Base-by-base conservation (phyloP, 116 monocot species). In the Cymodocea nodosa region DNA sequence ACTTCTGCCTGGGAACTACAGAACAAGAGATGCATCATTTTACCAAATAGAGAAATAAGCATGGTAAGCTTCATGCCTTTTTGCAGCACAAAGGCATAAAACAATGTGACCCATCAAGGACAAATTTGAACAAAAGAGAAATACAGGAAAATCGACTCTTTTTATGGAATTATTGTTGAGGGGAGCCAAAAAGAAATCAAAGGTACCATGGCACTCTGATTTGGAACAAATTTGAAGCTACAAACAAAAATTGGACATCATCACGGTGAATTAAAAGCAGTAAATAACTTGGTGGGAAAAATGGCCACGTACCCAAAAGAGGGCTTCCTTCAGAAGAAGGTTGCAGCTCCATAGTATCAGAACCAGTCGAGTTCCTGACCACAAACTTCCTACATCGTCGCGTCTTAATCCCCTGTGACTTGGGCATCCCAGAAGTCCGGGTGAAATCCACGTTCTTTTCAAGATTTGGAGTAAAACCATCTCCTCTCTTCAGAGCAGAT, bases 1-100 rank as follows among this genome's bases (percentile, higher is more conserved):
- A 99, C 73, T 99, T 99, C 56, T 99, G 99, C 73, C 92, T 78
- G n/a, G 99, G 99, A 68, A 92, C 99, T 98, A 62, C 59, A 78
- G 16, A 51, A 30, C 36, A 34, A 61, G 30, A 30, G 30, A 30
- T 30, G 30, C 30, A 30, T 30, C 30, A 30, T 30, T 30, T 30
- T 30, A 30, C 30, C 30, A 30, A 30, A 1, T 30, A 30, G 30
- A 30, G 1, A 30, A 30, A 30, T 30, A 30, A 30, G 30, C 3
- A 30, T 30, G 30, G 30, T 30, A 30, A 30, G 30, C 30, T 30
- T 30, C 30, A 30, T 30, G 1, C 30, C 30, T 30, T 30, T 30
- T 30, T 30, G 30, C 30, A 30, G 30, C 30, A 30, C 30, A 30
- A 30, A 30, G 30, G 30, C 30, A 30, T 30, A 30, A 30, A 30